A percentile compares a stretch with the other conserved stretches of the same genome.
Conservation (phyloP, 139 green algal species). For the Eudorina sp. region DNA sequence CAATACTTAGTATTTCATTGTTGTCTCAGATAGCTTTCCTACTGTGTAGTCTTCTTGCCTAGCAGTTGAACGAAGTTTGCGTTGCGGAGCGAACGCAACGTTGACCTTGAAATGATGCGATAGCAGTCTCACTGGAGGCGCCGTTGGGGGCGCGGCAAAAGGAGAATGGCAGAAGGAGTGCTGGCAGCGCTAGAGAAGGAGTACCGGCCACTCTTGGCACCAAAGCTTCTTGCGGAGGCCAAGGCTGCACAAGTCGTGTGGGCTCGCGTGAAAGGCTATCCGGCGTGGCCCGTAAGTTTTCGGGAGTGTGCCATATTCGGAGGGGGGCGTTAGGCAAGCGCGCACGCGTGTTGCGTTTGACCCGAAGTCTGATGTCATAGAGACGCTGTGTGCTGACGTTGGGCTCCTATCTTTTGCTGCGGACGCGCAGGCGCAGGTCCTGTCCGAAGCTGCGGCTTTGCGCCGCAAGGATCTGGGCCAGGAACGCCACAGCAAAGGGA, state of each 20-base stretch:
- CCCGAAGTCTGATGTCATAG: not conserved
- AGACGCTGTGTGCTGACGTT: not conserved
- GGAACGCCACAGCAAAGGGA: constrained; percentile 45
- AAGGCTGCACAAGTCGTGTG: constrained; percentile 61
- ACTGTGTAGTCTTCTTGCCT: not conserved
- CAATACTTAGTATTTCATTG: too few species aligned
- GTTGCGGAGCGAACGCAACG: not conserved
- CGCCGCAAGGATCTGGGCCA: constrained; percentile 56
- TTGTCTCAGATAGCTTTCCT: not conserved
- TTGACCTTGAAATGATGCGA: not conserved
- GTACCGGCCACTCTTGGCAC: not conserved
- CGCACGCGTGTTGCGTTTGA: not conserved
- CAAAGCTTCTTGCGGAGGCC: constrained; percentile 48
- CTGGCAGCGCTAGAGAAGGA: constrained; percentile 1
- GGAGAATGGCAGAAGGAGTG: not conserved
- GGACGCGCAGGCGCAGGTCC: constrained; percentile 52
- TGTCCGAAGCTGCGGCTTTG: constrained; percentile 51
- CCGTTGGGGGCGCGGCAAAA: not conserved
- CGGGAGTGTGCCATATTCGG: not conserved
- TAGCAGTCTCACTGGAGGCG: not conserved
- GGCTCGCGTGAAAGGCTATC: constrained; percentile 82
- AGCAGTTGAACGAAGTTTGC: not conserved
- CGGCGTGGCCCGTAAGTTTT: constrained; percentile 82
- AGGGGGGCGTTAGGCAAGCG: constrained; percentile 17
- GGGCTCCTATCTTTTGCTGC: not conserved